Evolutionary conservation across 768 basidiomycete genomes (phyloP), one percentile per base, ranked within the genome.

Genomic region (Tricholoma matsutake): DNA sequence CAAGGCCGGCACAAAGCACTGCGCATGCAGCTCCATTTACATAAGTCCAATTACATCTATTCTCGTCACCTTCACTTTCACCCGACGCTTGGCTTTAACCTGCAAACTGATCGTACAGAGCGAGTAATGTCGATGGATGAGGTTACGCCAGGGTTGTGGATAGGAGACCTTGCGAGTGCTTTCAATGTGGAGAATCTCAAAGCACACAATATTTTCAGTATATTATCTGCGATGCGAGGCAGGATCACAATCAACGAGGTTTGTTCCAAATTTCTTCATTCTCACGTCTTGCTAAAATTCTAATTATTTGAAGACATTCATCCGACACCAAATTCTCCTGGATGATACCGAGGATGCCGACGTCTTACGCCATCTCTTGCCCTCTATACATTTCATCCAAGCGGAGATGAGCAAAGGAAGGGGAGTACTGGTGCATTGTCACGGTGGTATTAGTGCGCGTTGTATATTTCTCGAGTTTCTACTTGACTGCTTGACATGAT

Each of bases 361-460:
- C 69, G 81, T 94, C 25, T 80, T 96, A 20, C 79, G 83, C 3
- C 91, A 94, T 67, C 79, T 97, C 61, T 76, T 92, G 10, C 85
- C 89, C 1, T 84, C 88, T 2, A 92, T 95, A 58, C 84, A 87
- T 4, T 95, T 94, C 76, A 94, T 97, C 49, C 81, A 91, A 63
- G 81, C 83, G 11, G 90, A 94, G 65, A 73, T 95, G 2, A 82
- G 87, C 70, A 90, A 89, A 67, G 86, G 83, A 0, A 77, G 87
- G 31, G 88, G 89, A 1, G 88, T 98, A 1, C 76, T 96, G 18
- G 91, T 97, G 0, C 95, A 97, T 73, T 96, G 95, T 69, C 88
- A 92, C 60, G 93, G 92, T 22, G 95, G 95, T 25, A 80, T 93
- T 73, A 93, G 92, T 92, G 73, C 71, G 90, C 82, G 4, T 56